Base-by-base conservation (phyloP, 331 rosid genomes). In the Dryas integrifolia region DNA sequence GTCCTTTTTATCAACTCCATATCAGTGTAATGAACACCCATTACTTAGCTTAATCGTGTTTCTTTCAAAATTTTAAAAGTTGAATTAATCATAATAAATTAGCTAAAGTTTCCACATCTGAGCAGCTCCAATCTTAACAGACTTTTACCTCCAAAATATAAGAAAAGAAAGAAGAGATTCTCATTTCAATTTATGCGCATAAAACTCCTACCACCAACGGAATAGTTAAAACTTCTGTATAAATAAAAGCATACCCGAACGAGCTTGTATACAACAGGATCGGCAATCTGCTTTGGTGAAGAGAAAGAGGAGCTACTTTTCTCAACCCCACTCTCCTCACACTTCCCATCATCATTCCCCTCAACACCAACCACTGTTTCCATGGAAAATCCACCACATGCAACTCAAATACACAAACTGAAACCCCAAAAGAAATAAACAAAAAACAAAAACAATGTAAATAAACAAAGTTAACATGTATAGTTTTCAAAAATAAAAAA, bases 201-300 rank as follows among this genome's bases (percentile, higher is more conserved):
- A 16, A 45, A 58, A 15, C 67, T 5, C 14, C 6, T 49, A 5
- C 48, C 18, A 13, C 35, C 21, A 53, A 7, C 60, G 16, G 1
- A 57, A 46, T 1, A 41, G 65, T 38, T 16, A 43, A 45, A 79
- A 62, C n/a, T 12, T 43, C 26, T 6, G 3, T 41, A 43, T 58
- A 7, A 73, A 66, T 53, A 65, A 58, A 69, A 48, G 53, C 41
- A 41, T 88, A 95, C 99, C 99, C 98, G 90, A 53, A 95, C 98
- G 39, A 95, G 99, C 87, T 95, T 95, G 88, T 95, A 95, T 40
- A 95, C 97, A 85, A 95, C 89, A 26, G 98, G 97, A 65, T 92
- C 90, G 10, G 98, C 74, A 75, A 91, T 78, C 78, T 84, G 86
- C 77, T 74, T 87, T 0, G 87, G 85, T 11, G 93, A 84, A 79